phyloP scores from a whole-genome alignment of 2,329 filamentous ascomycete genomes.

The Thelonectria olida region DNA sequence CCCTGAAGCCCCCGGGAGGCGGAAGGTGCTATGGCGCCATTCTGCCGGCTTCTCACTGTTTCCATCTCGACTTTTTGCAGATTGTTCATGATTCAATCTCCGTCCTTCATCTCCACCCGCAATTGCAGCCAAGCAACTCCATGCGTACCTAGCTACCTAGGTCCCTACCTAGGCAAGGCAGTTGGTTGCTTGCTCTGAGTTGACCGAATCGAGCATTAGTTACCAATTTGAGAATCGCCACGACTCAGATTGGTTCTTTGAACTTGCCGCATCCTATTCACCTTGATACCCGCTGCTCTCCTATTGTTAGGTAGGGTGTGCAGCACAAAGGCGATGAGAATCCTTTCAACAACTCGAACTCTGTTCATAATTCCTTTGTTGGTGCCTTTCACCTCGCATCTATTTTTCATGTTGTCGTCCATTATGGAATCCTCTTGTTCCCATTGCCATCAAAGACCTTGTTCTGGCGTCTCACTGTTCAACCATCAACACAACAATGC shows the following conservation, averaged over 20 bases:
- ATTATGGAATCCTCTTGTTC: not conserved
- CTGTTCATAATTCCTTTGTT: too few relatives aligned
- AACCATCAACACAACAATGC: not conserved
- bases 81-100: slow-evolving; percentile 15
- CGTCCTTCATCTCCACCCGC: slow-evolving; percentile 1
- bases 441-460: not conserved
- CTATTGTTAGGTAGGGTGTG: too few relatives aligned
- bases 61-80: slow-evolving; percentile 19
- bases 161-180: too few relatives aligned
- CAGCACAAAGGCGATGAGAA: too few relatives aligned
- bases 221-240: too few relatives aligned
- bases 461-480: not conserved
- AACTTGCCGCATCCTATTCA: too few relatives aligned
- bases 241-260: too few relatives aligned
- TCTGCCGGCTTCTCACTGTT: slow-evolving; percentile 33
- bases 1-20: not conserved
- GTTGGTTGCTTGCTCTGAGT: too few relatives aligned
- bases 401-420: not conserved
- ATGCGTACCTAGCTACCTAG: too few relatives aligned
- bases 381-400: not conserved
- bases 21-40: slow-evolving; percentile 27
- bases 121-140: not conserved
- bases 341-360: not conserved
- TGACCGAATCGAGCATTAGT: too few relatives aligned
- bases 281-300: too few relatives aligned